phyloP scores from a whole-genome alignment of 495 filamentous ascomycete species.

The Aspergillus campestris region DNA sequence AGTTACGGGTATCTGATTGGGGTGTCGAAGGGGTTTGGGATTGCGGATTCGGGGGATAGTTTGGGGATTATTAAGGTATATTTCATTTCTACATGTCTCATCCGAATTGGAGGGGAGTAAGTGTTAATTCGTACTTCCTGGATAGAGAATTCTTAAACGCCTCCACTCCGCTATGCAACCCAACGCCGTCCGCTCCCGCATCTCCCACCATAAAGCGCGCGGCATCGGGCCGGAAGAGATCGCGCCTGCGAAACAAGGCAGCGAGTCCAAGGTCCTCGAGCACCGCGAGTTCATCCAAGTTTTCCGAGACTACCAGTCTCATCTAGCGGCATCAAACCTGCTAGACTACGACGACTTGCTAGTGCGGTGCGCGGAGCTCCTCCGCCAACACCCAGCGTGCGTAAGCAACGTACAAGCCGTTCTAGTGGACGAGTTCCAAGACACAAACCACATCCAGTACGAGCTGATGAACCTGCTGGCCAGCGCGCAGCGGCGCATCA shows the following conservation, averaged over 20 bases:
- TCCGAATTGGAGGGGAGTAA: background rate
- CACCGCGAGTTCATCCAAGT: conserved; percentile 67
- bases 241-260: conserved; percentile 24
- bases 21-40: conserved; percentile 75
- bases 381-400: conserved; percentile 69
- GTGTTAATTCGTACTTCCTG: background rate
- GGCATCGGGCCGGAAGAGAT: conserved; percentile 43
- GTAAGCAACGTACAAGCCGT: conserved; percentile 88
- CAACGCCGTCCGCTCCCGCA: conserved; percentile 57
- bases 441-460: conserved; percentile 93
- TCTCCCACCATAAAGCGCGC: conserved; percentile 80
- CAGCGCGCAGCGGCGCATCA: conserved; percentile 61
- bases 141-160: conserved; percentile 71
- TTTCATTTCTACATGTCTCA: conserved; percentile 4
- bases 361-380: conserved; percentile 71
- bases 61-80: conserved; percentile 50
- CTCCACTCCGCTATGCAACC: conserved; percentile 60
- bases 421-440: conserved; percentile 96
- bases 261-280: conserved; percentile 43
- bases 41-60: conserved; percentile 82
- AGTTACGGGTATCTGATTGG: conserved; percentile 83
- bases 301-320: conserved; percentile 70
- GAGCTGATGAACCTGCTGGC: conserved; percentile 91
- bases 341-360: conserved; percentile 96
- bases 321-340: conserved; percentile 67